phyloP scores from a whole-genome alignment of 495 filamentous ascomycete genomes.

The Penicillium paradoxum region DNA sequence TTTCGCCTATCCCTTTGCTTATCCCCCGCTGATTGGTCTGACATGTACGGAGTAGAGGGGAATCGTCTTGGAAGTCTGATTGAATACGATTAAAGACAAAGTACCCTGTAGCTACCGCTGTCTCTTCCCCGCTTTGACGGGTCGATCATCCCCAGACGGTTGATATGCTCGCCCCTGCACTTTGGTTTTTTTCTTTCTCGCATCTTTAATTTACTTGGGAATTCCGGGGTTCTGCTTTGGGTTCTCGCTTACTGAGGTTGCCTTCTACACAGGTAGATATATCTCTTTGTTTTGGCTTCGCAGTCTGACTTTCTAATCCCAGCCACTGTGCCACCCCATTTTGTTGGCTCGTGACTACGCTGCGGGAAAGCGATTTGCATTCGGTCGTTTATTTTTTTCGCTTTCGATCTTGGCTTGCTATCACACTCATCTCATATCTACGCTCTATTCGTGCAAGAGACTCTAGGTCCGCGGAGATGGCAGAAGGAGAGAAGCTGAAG shows the following conservation, averaged over 20 bases:
- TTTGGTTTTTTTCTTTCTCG: neutral
- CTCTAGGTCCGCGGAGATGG: conserved; percentile 7
- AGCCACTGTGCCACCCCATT: neutral
- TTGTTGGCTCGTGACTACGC: neutral
- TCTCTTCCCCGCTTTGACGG: conserved; percentile 20
- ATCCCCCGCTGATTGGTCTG: conserved; percentile 12
- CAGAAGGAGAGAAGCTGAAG: conserved; percentile 18
- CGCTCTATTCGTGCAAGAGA: conserved; percentile 8
- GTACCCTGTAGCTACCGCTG: conserved; percentile 4
- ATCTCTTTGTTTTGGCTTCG: too few species aligned
- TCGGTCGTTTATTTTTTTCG: neutral
- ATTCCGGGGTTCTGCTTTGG: neutral
- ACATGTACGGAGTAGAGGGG: neutral
- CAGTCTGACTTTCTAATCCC: too few species aligned
- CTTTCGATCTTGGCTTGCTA: neutral
- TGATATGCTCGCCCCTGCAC: neutral
- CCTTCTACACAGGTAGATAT: too few species aligned
- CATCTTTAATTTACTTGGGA: neutral
- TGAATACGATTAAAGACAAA: neutral
- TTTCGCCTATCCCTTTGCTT: conserved; percentile 19
- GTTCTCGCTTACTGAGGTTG: too few species aligned
- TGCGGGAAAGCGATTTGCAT: neutral
- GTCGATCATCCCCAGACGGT: conserved; percentile 15
- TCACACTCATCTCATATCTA: neutral
- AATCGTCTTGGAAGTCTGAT: neutral